These are phyloP conservation scores for Tuber borchii DNA, from an alignment of 495 filamentous ascomycete genomes.

Conservation along the genomic window DNA sequence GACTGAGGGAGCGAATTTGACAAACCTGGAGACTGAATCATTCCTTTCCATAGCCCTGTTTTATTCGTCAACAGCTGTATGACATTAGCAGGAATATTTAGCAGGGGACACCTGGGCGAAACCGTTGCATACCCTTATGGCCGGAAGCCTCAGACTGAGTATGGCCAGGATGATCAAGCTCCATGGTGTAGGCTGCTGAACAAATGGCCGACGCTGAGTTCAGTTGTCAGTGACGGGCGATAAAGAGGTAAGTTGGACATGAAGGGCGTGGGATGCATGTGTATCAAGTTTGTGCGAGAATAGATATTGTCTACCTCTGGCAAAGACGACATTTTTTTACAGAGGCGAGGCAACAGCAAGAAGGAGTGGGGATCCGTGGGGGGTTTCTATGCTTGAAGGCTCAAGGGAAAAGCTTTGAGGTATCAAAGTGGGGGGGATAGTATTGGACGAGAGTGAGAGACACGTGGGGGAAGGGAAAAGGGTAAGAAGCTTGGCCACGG, in stretches of 20 bases:
- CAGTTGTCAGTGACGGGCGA: constrained; percentile 31
- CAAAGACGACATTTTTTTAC: constrained; percentile 37
- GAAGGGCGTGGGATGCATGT: constrained; percentile 30
- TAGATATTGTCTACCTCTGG: constrained; percentile 34
- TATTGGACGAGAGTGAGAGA: constrained; percentile 9
- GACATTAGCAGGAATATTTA: not conserved
- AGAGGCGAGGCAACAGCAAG: constrained; percentile 15
- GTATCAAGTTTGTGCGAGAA: constrained; percentile 23
- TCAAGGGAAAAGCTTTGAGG: constrained; percentile 9
- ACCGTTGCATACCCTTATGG: constrained; percentile 29
- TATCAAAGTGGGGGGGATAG: constrained; percentile 10
- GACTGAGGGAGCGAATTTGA: not conserved
- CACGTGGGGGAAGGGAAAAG: constrained; percentile 10
- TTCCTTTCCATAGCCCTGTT: constrained; percentile 31
- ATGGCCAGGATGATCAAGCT: constrained; percentile 21
- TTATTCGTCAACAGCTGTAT: constrained; percentile 17
- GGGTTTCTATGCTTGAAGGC: constrained; percentile 8
- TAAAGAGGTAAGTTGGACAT: constrained; percentile 3
- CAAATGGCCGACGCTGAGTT: constrained; percentile 35
- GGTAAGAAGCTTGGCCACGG: constrained; percentile 1
- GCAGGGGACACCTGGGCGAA: constrained; percentile 15
- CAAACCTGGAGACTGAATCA: constrained; percentile 33
- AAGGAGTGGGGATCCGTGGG: constrained; percentile 22
- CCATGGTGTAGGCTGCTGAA: constrained; percentile 34
- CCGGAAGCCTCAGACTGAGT: constrained; percentile 22